phyloP scores from a whole-genome alignment of 352 stramenopile genomes.

The Globisporangium rhizosaccharum region DNA sequence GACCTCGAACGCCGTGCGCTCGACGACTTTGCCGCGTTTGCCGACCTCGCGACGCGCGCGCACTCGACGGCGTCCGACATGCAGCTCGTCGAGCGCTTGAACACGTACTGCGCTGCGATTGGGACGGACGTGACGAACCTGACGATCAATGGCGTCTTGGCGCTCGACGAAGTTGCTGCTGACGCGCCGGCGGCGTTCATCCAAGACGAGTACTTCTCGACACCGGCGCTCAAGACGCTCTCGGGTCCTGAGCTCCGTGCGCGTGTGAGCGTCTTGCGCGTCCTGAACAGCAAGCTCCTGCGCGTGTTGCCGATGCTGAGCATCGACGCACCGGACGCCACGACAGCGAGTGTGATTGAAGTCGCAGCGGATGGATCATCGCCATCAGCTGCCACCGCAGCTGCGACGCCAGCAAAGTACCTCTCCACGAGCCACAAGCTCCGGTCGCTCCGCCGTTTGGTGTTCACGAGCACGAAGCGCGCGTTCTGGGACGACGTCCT shows the following conservation, averaged over 20 bases:
- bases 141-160: slow-evolving; percentile 54
- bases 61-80: slow-evolving; percentile 73
- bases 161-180: slow-evolving; percentile 20
- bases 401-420: slow-evolving; percentile 8
- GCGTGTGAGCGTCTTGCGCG: slow-evolving; percentile 87
- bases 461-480: slow-evolving; percentile 91
- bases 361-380: slow-evolving; percentile 20
- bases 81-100: slow-evolving; percentile 82
- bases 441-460: slow-evolving; percentile 57
- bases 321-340: slow-evolving; percentile 56
- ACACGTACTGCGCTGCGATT: slow-evolving; percentile 71
- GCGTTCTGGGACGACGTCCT: slow-evolving; percentile 94
- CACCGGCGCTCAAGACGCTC: slow-evolving; percentile 52
- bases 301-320: slow-evolving; percentile 80
- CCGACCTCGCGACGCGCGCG: slow-evolving; percentile 48
- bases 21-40: slow-evolving; percentile 49
- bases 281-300: slow-evolving; percentile 90
- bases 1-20: slow-evolving; percentile 42
- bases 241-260: slow-evolving; percentile 80
- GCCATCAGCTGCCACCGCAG: background rate
- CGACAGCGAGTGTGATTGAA: slow-evolving; percentile 36
- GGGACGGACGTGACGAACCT: slow-evolving; percentile 84
- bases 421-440: slow-evolving; percentile 78
- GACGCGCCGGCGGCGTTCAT: slow-evolving; percentile 30
- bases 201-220: slow-evolving; percentile 67